Percentiles rank a stretch among this genome's conserved stretches.
These are phyloP conservation scores for Penicillium bialowiezense DNA, from an alignment of 495 filamentous ascomycete genomes.

Conservation along the genomic window DNA sequence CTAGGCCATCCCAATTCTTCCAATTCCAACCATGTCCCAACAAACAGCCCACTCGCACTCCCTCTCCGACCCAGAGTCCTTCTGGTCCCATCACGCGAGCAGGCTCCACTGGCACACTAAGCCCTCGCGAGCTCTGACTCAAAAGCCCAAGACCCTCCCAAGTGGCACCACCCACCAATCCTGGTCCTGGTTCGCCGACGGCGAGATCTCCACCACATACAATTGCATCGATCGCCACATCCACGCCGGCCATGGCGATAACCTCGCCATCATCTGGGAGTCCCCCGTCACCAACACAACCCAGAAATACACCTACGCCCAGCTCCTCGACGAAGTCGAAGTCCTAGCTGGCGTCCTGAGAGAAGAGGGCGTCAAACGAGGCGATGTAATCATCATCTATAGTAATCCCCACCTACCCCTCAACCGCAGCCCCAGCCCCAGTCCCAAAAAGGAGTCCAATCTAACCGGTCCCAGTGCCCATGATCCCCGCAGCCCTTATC, in stretches of 20 bases:
- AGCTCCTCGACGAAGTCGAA: slow-evolving; percentile 81
- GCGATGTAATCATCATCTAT: slow-evolving; percentile 91
- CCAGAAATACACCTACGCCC: slow-evolving; percentile 65
- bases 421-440: too few species aligned
- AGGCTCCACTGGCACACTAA: slow-evolving; percentile 78
- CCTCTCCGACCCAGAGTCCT: slow-evolving; percentile 56
- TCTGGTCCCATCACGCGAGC: slow-evolving; percentile 74
- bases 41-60: slow-evolving; percentile 36
- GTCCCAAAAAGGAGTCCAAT: neutral
- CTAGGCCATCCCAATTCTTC: neutral
- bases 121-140: slow-evolving; percentile 48
- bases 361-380: slow-evolving; percentile 79
- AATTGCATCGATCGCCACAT: slow-evolving; percentile 93
- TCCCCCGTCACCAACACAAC: slow-evolving; percentile 78
- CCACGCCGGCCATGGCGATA: slow-evolving; percentile 64
- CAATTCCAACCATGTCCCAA: slow-evolving; percentile 28
- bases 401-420: slow-evolving; percentile 46
- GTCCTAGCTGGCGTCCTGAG: slow-evolving; percentile 76
- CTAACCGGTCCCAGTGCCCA: slow-evolving; percentile 64
- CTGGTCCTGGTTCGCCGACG: slow-evolving; percentile 89
- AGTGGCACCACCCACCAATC: slow-evolving; percentile 50
- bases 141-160: slow-evolving; percentile 45
- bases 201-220: slow-evolving; percentile 84
- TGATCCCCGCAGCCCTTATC: slow-evolving; percentile 86
- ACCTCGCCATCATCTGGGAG: slow-evolving; percentile 81